Percentiles rank a stretch among this genome's conserved stretches.
phyloP scores from a whole-genome alignment of 208 protist genomes.

The Trypanosoma scelopori region DNA sequence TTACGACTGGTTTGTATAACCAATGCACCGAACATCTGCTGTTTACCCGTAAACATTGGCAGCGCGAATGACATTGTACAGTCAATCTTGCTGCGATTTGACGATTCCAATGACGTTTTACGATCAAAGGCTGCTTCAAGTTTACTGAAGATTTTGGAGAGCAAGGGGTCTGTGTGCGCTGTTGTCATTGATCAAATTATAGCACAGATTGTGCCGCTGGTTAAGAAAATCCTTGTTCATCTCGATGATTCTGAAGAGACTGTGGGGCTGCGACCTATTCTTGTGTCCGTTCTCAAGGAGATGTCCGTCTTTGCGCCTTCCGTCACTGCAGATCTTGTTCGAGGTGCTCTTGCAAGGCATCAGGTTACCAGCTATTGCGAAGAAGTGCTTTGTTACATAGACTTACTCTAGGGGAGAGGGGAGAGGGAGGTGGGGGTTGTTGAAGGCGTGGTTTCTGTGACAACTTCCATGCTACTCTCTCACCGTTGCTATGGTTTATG shows the following conservation, averaged over 20 bases:
- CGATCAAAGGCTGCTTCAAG: conserved; percentile 46
- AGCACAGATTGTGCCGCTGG: conserved; percentile 62
- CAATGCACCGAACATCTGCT: conserved; percentile 44
- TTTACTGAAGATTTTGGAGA: conserved; percentile 36
- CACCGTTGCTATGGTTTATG: too few relatives aligned
- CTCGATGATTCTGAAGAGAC: conserved; percentile 81
- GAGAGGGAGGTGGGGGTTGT: too few relatives aligned
- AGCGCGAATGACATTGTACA: conserved; percentile 71
- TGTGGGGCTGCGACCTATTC: conserved; percentile 45
- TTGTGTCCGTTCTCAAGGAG: conserved; percentile 47
- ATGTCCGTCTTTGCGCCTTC: conserved; percentile 56
- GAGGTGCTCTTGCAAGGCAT: conserved; percentile 47
- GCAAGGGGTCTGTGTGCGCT: conserved; percentile 23
- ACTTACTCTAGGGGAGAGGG: conserved; percentile 30
- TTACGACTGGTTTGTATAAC: conserved; percentile 84
- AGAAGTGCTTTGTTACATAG: conserved; percentile 46
- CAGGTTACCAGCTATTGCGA: conserved; percentile 45
- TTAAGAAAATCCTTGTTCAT: conserved; percentile 81
- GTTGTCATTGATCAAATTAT: conserved; percentile 55
- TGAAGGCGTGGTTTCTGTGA: too few relatives aligned
- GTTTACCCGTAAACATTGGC: conserved; percentile 51
- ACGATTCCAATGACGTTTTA: conserved; percentile 76
- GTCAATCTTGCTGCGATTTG: conserved; percentile 73
- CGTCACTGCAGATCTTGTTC: conserved; percentile 60
- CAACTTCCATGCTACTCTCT: too few relatives aligned